Evolutionary conservation across 2,329 filamentous ascomycete genomes (phyloP), one percentile per base, ranked within the genome.

Genomic region (Drechslerella coelobrocha): DNA sequence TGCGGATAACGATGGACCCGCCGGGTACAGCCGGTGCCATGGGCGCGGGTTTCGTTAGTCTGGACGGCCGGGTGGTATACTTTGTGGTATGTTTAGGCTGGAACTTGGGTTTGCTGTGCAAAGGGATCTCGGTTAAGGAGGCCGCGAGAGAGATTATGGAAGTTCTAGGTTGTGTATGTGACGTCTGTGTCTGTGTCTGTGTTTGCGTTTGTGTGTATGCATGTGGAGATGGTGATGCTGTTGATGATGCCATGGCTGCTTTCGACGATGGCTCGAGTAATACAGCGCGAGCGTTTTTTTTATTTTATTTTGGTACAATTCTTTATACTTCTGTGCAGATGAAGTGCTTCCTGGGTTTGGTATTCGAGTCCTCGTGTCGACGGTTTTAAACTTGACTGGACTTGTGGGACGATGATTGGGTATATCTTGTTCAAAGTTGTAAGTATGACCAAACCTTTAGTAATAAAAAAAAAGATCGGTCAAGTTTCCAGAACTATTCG

Each of bases 111-210:
- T 39, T 39, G 12, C 34, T 39, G 34, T n/a, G 12, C 12, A 56
- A 48, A 9, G 63, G 63, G 12, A 48, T 34, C 10, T 68, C 63
- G 23, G 50, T 43, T 12, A 68, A 21, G 23, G 56, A 61, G 19
- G 63, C 53, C n/a, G 63, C 56, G 26, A 68, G 26, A 43, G 63
- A 61, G 50, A 56, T 68, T 14, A 68, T 39, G 41, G 63, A 68
- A 10, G 50, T 21, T 1, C 27, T 12, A 12, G 23, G 19, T 23
- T 43, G 41, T 27, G 10, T 55, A 51, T 27, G 43, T 19, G 63
- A 37, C 47, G 29, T 41, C 63, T 61, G 61, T 27, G 26, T 48
- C 12, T 41, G 45, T 31, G 31, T 57, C 10, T 57, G n/a, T 23
- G 17, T 21, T 34, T 19, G n/a, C n/a, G n/a, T n/a, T n/a, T n/a